Base-by-base conservation (phyloP, 371 early-diverging fungal genomes). In the Apophysomyces variabilis region DNA sequence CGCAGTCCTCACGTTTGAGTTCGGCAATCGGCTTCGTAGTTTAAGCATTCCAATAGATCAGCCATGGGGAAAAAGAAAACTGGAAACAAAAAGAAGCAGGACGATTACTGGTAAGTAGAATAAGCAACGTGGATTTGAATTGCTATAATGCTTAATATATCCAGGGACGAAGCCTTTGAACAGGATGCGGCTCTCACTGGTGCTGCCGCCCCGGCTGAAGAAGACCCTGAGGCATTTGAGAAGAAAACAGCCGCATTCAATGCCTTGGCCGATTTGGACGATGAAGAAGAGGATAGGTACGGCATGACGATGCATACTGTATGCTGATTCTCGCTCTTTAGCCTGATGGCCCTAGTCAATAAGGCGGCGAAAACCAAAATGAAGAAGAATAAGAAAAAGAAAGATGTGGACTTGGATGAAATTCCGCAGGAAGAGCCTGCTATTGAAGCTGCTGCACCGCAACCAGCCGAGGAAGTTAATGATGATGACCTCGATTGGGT, bases 301-400 rank as follows among this genome's bases (percentile, higher is more conserved):
- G 5, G 11, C 54, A 21, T 56, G 1, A 26, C 46, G 26, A 41
- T 18, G 50, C 16, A 26, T 26, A 26, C 32, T 26, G 3, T 26
- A 3, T 26, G 14, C 39, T 36, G 59, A 26, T 62, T 37, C 26
- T 26, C 32, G 32, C 9, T 32, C 11, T 38, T 16, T 71, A 82
- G 83, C 70, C 66, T 83, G 45, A 83, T 83, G 83, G 83, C 83
- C 56, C 78, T 80, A 73, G 76, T 83, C 50, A 80, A 66, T 66
- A 76, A 73, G 38, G 83, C 80, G 12, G 80, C 83, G 11, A 83
- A 83, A 41, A 78, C 69, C 62, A 83, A 83, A 60, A 77, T 76
- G 36, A 83, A 83, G 58, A 83, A 83, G 66, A 77, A 77, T 64
- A 83, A 79, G 69, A 82, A 79, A 62, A 72, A 74, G 64, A 69